Base-by-base conservation (phyloP, 129 eudicot species). In the Calendula officinalis region DNA sequence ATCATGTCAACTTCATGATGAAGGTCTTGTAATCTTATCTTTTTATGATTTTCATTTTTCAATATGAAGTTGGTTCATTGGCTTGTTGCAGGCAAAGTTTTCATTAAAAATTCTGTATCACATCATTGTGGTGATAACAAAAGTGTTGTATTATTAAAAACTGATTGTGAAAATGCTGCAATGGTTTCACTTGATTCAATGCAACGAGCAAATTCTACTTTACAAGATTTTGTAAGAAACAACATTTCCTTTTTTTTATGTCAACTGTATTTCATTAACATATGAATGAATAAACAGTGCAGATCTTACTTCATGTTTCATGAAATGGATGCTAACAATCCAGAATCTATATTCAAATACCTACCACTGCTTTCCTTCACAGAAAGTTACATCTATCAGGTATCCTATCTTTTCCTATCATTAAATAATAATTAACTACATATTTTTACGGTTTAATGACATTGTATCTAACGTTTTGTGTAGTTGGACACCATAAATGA, bases 261-360 rank as follows among this genome's bases (percentile, higher is more conserved):
- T 14, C 55, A 32, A 54, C 5, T 57, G 3, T 45, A 2, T 14
- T 22, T 35, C 17, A 53, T 62, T 69, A 55, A 14, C 44, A 34
- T 50, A 60, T 38, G 32, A 47, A 60, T 38, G 32, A 47, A 42
- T 63, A 55, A 35, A 52, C 95, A 92, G 99, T 85, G 91, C 85
- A 88, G 96, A 75, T 92, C 99, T 50, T 92, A 92, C 74, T 88
- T 92, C 73, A 85, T 92, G 99, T 92, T 92, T 75, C 99, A 92
- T 57, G 76, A 75, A 49, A 81, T 92, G 96, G 99, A 92, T 75
- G 83, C 73, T 14, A 73, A 70, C 68, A 76, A 71, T 72, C 88
- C 87, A 3, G 88, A 79, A 38, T 69, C 82, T 30, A 62, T 88
- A 60, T 92, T 92, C 82, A 85, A 72, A 81, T 75, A 88, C 67